Base-by-base conservation (phyloP, 805 yeast species). In the Kuraishia floccosa region DNA sequence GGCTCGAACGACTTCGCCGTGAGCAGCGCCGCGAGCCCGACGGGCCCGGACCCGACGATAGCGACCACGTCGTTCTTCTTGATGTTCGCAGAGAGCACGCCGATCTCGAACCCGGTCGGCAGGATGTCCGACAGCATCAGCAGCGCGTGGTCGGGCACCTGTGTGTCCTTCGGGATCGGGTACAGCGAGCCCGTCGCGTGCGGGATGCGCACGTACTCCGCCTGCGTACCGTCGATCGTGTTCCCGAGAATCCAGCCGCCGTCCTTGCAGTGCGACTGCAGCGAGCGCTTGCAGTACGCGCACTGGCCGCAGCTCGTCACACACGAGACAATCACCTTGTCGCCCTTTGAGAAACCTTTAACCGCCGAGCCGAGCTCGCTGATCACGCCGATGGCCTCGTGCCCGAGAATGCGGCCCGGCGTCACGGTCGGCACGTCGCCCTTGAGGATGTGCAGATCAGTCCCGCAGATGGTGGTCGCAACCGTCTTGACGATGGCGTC, bases 61-160 rank as follows among this genome's bases (percentile, higher is more conserved):
- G 75, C 78, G 18, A 75, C 79, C 19, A 57, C 40, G 41, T 75
- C 82, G 37, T 74, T 76, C 39, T 65, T 57, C 27, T 58, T 51
- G 32, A 74, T 57, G 32, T 62, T 58, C 25, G 70, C 68, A n/a
- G 68, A 60, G 23, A 75, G 56, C 5, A 76, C 76, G 37, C 81
- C 81, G 35, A 75, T 74, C 38, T 73, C 75, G 52, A 73, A 67
- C 28, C 80, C 81, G 30, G 79, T 78, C 35, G 79, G 82, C 48
- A 76, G 53, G 17, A 77, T 76, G 41, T 72, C 78, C 8, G 76
- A 72, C 37, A 74, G 55, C 67, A 74, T 74, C 32, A 73, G 60
- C 47, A 74, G 55, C 28, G 73, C 62, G 32, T 73, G 76, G 21
- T 44, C 39, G 6, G 64, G 36, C 16, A 50, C 38, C n/a, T n/a